These are phyloP conservation scores for Haematococcus lacustris DNA, from an alignment of 139 green algal species.

Conservation along the genomic window DNA sequence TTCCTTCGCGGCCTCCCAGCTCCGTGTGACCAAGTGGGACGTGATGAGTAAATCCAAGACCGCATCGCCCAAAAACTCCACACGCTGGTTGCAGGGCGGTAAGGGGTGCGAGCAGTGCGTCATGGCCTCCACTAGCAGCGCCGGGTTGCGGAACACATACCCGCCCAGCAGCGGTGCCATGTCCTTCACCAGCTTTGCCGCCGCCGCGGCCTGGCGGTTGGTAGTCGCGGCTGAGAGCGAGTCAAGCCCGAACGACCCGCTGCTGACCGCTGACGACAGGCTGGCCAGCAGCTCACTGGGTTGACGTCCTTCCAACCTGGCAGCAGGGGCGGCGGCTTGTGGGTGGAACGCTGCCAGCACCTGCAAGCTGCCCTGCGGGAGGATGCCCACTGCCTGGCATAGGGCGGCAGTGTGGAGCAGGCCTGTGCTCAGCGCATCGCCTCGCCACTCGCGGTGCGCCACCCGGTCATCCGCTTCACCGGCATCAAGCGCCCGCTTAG, in stretches of 20 bases:
- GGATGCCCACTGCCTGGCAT: background rate
- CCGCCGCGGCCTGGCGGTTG: background rate
- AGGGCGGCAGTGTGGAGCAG: background rate
- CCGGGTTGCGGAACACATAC: constrained; percentile 1
- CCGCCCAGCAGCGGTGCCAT: constrained; percentile 7
- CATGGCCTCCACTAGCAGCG: constrained; percentile 10
- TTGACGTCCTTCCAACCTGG: background rate
- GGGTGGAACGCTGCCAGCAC: no score
- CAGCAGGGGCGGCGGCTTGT: background rate
- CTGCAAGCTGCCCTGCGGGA: background rate
- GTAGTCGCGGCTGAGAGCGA: background rate
- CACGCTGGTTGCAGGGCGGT: constrained; percentile 15
- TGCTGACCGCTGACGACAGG: background rate
- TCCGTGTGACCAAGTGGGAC: constrained; percentile 3
- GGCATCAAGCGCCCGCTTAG: no score
- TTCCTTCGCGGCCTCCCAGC: background rate
- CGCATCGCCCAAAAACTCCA: constrained; percentile 21
- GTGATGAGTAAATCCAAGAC: constrained; percentile 11
- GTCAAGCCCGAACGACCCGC: background rate
- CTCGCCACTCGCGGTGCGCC: no score
- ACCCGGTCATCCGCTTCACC: no score
- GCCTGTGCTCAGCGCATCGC: background rate
- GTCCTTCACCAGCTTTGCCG: background rate
- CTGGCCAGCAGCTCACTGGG: background rate
- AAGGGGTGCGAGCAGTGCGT: constrained; percentile 13